Conservation (phyloP, 805 yeast genomes). For the Cephaloascus albidus region DNA sequence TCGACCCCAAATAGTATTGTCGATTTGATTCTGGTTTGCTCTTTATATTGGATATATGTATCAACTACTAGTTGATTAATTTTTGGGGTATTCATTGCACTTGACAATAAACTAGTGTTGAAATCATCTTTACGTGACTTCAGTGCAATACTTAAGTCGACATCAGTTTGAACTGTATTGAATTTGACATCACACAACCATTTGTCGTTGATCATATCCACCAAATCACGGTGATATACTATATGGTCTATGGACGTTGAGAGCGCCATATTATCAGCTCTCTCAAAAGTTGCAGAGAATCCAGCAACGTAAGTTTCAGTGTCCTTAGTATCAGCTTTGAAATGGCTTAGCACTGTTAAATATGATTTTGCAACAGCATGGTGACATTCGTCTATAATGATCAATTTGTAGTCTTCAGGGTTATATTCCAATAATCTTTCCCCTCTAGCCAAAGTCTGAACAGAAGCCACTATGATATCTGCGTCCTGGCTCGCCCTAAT, state of each 20-base stretch:
- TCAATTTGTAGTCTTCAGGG: slow-evolving; percentile 55
- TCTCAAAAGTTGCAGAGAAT: slow-evolving; percentile 77
- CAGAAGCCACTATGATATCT: slow-evolving; percentile 72
- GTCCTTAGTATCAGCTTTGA: slow-evolving; percentile 33
- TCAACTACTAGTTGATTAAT: slow-evolving; percentile 47
- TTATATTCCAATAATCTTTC: slow-evolving; percentile 42
- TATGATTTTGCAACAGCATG: slow-evolving; percentile 77
- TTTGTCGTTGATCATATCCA: slow-evolving; percentile 56
- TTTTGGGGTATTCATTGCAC: slow-evolving; percentile 42
- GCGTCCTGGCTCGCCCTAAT: slow-evolving; percentile 29
- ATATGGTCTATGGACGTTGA: slow-evolving; percentile 59
- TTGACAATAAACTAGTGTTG: slow-evolving; percentile 37
- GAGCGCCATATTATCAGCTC: slow-evolving; percentile 63
- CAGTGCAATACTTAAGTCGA: slow-evolving; percentile 32
- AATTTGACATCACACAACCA: slow-evolving; percentile 67
- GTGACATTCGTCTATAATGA: slow-evolving; percentile 88
- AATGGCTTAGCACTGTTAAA: slow-evolving; percentile 44
- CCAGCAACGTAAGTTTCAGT: slow-evolving; percentile 59
- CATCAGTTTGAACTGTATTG: slow-evolving; percentile 42
- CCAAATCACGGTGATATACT: slow-evolving; percentile 57
- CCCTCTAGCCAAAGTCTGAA: slow-evolving; percentile 47
- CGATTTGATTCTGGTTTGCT: slow-evolving; percentile 35
- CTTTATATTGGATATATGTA: slow-evolving; percentile 32
- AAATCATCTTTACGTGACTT: slow-evolving; percentile 38
- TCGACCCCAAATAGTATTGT: slow-evolving; percentile 76